Evolutionary conservation across 495 filamentous ascomycete genomes (phyloP), one percentile per base, ranked within the genome.

Genomic region (Delitschia confertaspora): DNA sequence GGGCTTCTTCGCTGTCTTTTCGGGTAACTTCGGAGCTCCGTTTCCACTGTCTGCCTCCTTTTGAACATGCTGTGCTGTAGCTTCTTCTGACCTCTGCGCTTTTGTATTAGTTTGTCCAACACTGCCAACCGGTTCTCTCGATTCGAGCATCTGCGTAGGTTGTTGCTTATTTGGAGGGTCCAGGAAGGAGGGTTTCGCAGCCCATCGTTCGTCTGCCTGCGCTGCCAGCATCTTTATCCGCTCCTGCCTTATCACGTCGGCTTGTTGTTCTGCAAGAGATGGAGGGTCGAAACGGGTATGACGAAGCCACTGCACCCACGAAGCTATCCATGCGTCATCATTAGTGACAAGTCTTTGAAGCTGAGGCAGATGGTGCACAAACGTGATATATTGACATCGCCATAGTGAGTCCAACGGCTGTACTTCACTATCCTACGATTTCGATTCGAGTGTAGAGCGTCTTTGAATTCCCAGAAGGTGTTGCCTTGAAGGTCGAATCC

Each of bases 231-330:
- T 48, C 58, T 84, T 88, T 39, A 95, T 72, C 40, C 75, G 70
- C 16, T 63, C 65, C 58, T 80, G 82, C 13, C 91, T 73, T 1
- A 68, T 42, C 0, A 85, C 54, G 30, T 98, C 89, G 21, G 66
- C 60, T 27, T 68, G 65, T 53, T 93, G 89, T 61, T 98, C 91
- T 13, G 69, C 52, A 13, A 95, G 64, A 0, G 75, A 76, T 0
- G 91, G 91, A 0, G 93, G 69, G 5, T 74, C 59, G 5, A 56
- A 13, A 3, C 91, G 82, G 6, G 84, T 83, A 52, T 93, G 74
- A 26, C 93, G 85, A 9, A 98, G 79, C 91, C 91, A 98, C 61
- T 95, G 89, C 61, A 89, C 85, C 91, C 91, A 98, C 67, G 82
- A 78, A 1, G 89, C 83, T 66, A 67, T 16, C 14, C 9, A 19